A percentile compares a stretch with the other conserved stretches of the same genome.
These are phyloP conservation scores for Oropetium thomaeum DNA, from an alignment of 176 grass and related monocot species.

Conservation along the genomic window DNA sequence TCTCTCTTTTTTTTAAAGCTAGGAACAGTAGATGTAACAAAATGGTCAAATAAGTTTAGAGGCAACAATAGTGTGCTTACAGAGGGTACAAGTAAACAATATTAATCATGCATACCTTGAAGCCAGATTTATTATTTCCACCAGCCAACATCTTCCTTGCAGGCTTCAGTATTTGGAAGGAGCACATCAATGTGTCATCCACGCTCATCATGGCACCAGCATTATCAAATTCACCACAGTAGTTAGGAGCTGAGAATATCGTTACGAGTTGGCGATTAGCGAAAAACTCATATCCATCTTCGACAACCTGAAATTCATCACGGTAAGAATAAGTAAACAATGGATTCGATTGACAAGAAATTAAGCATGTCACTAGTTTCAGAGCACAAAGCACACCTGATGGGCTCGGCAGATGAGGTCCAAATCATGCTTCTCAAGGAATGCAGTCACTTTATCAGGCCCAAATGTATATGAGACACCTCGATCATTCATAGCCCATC, in stretches of 20 bases:
- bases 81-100: not conserved
- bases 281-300: conserved; percentile 85
- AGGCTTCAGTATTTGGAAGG: conserved; percentile 74
- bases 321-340: not conserved
- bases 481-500: conserved; percentile 78
- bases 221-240: conserved; percentile 81
- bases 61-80: not conserved
- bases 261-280: conserved; percentile 62
- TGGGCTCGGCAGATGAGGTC: conserved; percentile 77
- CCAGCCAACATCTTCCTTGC: conserved; percentile 37
- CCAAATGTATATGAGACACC: conserved; percentile 75
- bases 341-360: not conserved
- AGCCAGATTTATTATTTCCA: conserved; percentile 50
- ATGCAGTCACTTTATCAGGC: conserved; percentile 64
- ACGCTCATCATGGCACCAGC: conserved; percentile 84
- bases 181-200: conserved; percentile 70
- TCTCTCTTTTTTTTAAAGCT: no score
- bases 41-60: not conserved
- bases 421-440: conserved; percentile 75
- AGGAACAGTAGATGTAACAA: not conserved
- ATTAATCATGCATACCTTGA: conserved; percentile 44
- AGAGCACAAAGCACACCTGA: conserved; percentile 46
- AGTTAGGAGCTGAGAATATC: conserved; percentile 76
- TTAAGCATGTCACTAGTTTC: not conserved
- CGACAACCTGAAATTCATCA: conserved; percentile 54